These are phyloP conservation scores for Vickermania ingenoplastis DNA, from an alignment of 208 protist species.

Conservation along the genomic window DNA sequence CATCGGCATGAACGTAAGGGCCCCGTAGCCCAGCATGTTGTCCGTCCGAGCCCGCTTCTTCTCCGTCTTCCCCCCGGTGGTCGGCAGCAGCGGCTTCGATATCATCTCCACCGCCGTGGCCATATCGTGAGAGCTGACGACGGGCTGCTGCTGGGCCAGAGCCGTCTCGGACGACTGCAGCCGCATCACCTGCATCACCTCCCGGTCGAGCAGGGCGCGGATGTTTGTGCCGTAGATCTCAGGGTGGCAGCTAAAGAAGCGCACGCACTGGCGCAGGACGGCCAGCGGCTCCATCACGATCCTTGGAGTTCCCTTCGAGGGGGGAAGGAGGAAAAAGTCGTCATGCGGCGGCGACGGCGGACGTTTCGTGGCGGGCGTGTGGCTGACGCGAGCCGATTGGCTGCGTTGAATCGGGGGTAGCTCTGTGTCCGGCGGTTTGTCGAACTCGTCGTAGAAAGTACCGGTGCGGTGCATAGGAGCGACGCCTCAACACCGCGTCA, in stretches of 20 bases:
- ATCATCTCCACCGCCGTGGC: not conserved
- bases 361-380: not conserved
- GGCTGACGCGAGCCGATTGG: not conserved
- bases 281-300: constrained; percentile 66
- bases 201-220: constrained; percentile 46
- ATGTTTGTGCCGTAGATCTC: constrained; percentile 72
- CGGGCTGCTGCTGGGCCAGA: constrained; percentile 12
- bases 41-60: not conserved
- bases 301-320: not conserved
- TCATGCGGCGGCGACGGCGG: not conserved
- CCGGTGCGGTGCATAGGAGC: not conserved
- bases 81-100: not conserved
- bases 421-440: not conserved
- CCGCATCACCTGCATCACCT: constrained; percentile 73
- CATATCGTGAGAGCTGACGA: not conserved
- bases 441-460: not conserved
- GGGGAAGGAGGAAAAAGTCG: not conserved
- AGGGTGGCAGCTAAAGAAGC: constrained; percentile 63
- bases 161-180: constrained; percentile 62
- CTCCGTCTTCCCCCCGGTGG: not conserved
- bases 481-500: not conserved
- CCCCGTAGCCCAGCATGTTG: constrained; percentile 26
- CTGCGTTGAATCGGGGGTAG: not conserved
- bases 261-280: constrained; percentile 64
- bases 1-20: constrained; percentile 24